These are phyloP conservation scores for Mycena capillaripes DNA, from an alignment of 768 basidiomycete genomes.

Conservation along the genomic window DNA sequence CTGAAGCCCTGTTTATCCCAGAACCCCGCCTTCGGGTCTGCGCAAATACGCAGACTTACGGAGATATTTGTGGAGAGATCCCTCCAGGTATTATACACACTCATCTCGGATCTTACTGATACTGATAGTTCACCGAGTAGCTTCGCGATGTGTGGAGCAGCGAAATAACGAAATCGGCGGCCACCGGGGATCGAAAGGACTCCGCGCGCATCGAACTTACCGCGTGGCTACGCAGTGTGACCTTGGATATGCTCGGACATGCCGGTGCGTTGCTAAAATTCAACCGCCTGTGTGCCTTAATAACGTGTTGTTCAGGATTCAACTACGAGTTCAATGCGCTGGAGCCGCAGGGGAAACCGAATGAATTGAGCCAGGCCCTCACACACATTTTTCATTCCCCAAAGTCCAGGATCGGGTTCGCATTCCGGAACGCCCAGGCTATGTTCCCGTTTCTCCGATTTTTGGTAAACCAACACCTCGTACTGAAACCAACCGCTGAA, in stretches of 20 bases:
- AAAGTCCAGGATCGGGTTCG: background rate
- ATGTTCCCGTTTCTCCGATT: conserved; percentile 44
- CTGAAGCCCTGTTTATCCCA: conserved; percentile 28
- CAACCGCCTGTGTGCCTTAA: background rate
- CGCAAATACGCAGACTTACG: conserved; percentile 56
- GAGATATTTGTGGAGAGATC: conserved; percentile 55
- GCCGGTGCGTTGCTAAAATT: conserved; percentile 44
- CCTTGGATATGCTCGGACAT: conserved; percentile 58
- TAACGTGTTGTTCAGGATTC: conserved; percentile 5
- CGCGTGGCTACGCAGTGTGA: conserved; percentile 51
- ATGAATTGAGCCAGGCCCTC: conserved; percentile 51
- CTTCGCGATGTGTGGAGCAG: conserved; percentile 50
- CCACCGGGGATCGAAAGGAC: conserved; percentile 14
- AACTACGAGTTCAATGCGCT: conserved; percentile 14
- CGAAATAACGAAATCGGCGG: conserved; percentile 33
- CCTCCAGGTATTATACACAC: conserved; percentile 40
- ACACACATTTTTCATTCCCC: conserved; percentile 42
- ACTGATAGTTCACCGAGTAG: conserved; percentile 31
- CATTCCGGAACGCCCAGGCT: conserved; percentile 38
- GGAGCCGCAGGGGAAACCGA: conserved; percentile 35
- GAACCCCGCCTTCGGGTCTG: conserved; percentile 64
- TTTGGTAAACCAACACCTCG: conserved; percentile 39
- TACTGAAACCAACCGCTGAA: background rate
- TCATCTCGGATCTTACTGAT: background rate
- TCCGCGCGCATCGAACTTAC: conserved; percentile 45